These are phyloP conservation scores for Thalassiosira delicatula DNA, from an alignment of 352 stramenopile genomes.

Conservation along the genomic window DNA sequence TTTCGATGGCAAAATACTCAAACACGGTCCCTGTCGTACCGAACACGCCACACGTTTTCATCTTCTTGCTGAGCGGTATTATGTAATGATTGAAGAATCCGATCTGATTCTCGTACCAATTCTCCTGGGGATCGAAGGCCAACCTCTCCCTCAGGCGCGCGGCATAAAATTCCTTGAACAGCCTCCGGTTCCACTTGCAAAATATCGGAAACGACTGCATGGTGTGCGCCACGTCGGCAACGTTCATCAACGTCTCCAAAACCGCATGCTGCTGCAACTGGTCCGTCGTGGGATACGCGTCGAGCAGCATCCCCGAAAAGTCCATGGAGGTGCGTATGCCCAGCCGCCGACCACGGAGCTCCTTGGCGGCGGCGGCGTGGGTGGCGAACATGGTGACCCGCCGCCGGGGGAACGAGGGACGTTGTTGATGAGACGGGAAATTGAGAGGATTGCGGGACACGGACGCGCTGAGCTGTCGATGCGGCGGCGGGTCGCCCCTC, in stretches of 20 bases:
- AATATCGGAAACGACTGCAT: slow-evolving; percentile 59
- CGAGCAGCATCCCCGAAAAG: slow-evolving; percentile 56
- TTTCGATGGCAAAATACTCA: slow-evolving; percentile 71
- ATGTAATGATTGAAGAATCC: slow-evolving; percentile 75
- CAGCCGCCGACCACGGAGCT: slow-evolving; percentile 24
- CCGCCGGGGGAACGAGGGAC: slow-evolving; percentile 6
- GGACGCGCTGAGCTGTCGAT: not conserved
- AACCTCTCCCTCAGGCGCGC: slow-evolving; percentile 40
- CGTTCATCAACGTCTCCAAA: slow-evolving; percentile 64
- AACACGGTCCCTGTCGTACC: slow-evolving; percentile 64
- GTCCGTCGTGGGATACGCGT: slow-evolving; percentile 41
- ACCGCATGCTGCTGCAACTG: slow-evolving; percentile 56
- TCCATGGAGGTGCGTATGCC: slow-evolving; percentile 60
- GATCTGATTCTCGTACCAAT: slow-evolving; percentile 75
- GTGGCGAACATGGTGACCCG: slow-evolving; percentile 53
- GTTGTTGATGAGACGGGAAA: slow-evolving; percentile 27
- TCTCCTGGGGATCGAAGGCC: slow-evolving; percentile 47
- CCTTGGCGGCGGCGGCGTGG: slow-evolving; percentile 12
- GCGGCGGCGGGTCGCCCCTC: not conserved
- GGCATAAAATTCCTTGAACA: slow-evolving; percentile 66
- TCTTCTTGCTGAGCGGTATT: slow-evolving; percentile 68
- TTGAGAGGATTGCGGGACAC: not conserved
- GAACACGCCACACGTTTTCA: slow-evolving; percentile 69
- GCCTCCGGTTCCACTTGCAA: slow-evolving; percentile 67
- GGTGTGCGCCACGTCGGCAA: slow-evolving; percentile 63